Evolutionary conservation across 2,329 filamentous ascomycete genomes (phyloP), one percentile per base, ranked within the genome.

Genomic region (Ascochyta viciae-villosae): DNA sequence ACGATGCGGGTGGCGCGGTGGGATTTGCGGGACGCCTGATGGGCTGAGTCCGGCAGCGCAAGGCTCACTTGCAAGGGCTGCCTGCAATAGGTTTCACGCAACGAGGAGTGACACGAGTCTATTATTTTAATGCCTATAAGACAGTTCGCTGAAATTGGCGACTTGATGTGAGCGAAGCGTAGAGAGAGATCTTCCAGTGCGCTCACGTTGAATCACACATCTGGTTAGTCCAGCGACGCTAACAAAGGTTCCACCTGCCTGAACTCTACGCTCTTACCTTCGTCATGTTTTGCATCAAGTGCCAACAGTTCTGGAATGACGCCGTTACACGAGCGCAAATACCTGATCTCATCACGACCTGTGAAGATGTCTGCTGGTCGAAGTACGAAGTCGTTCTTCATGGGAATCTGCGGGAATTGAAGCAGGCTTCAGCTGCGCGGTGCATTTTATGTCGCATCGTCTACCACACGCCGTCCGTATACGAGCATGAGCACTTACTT

Each of bases 371-470:
- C 37, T n/a, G 23, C 6, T n/a, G 9, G 29, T 31, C 29, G 29
- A 15, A 31, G 13, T 15, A 31, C 13, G 29, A 31, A 31, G 29
- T 31, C 29, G 29, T 31, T 31, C 29, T 31, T 13, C 29, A 31
- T 31, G 5, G 9, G 12, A 31, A 13, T 31, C 29, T 50, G 15
- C 38, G n/a, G 10, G 61, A 66, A 31, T 49, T 69, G 33, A 62
- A 64, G 48, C 13, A 22, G 12, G 55, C 63, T 4, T 64, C 66
- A 7, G 46, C 60, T n/a, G 38, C 23, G 13, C 44, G 29, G 6
- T 69, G 64, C 40, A 48, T 50, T 1, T 42, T 65, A 7, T 69
- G 65, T 50, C 60, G 66, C 49, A 56, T 62, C 12, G 62, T 65
- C 24, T 56, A 54, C 15, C 50, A 26, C 16, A 43, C 57, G 6